Evolutionary conservation across 2,329 filamentous ascomycete species (phyloP).

Genomic region (Monosporascus sp.): DNA sequence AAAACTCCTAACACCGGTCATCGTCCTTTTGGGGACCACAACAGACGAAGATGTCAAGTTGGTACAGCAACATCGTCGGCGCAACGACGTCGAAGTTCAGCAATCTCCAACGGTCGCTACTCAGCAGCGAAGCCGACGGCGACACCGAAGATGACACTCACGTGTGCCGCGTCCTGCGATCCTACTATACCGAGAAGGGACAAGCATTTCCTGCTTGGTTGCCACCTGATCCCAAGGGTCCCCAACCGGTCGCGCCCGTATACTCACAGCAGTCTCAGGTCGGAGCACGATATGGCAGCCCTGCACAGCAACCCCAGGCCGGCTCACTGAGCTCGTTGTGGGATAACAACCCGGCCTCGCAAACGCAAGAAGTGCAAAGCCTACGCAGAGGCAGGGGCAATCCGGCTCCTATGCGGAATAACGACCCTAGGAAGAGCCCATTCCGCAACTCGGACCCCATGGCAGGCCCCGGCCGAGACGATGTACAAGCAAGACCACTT

Average conservation of each 20-base stretch:
- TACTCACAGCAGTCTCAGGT: slow-evolving; percentile 47
- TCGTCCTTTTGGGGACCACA: no score
- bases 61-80: slow-evolving; percentile 70
- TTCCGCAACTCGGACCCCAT: slow-evolving; percentile 28
- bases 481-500: slow-evolving; percentile 51
- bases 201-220: slow-evolving; percentile 80
- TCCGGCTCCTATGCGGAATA: slow-evolving; percentile 23
- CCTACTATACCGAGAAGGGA: slow-evolving; percentile 88
- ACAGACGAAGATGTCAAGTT: slow-evolving; percentile 60
- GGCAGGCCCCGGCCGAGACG: slow-evolving; percentile 26
- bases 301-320: slow-evolving; percentile 31
- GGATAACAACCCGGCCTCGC: slow-evolving; percentile 41
- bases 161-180: slow-evolving; percentile 86
- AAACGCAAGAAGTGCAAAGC: slow-evolving; percentile 35
- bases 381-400: slow-evolving; percentile 39
- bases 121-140: slow-evolving; percentile 61
- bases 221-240: slow-evolving; percentile 78
- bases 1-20: no score
- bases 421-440: slow-evolving; percentile 28
- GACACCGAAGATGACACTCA: slow-evolving; percentile 87
- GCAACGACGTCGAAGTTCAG: slow-evolving; percentile 62
- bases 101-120: slow-evolving; percentile 63
- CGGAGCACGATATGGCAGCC: slow-evolving; percentile 49
- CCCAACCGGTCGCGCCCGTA: slow-evolving; percentile 48
- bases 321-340: slow-evolving; percentile 51